These are phyloP conservation scores for Entomortierella lignicola DNA, from an alignment of 192 early-diverging fungal genomes.

Conservation along the genomic window DNA sequence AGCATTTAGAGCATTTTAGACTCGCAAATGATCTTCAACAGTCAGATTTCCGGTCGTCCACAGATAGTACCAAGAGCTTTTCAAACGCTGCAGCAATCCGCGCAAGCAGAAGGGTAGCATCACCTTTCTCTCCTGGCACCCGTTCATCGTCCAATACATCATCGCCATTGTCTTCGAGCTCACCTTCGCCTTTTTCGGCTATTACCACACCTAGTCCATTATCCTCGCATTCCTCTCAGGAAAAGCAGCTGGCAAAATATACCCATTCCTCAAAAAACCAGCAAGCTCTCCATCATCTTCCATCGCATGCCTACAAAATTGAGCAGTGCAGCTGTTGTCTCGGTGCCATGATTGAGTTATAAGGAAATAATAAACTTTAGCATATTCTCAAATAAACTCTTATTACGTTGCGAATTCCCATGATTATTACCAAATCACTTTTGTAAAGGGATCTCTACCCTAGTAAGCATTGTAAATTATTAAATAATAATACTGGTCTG, in stretches of 20 bases:
- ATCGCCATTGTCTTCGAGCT: neutral
- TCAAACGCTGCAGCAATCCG: slow-evolving; percentile 18
- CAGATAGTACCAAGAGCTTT: neutral
- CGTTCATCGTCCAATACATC: neutral
- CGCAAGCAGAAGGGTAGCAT: slow-evolving; percentile 24
- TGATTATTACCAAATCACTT: no score
- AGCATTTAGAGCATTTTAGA: slow-evolving; percentile 37
- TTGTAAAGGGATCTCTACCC: no score
- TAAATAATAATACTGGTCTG: no score
- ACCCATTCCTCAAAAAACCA: slow-evolving; percentile 9
- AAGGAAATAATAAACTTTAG: neutral
- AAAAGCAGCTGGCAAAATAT: slow-evolving; percentile 8
- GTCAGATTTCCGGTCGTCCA: no score
- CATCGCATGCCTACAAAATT: slow-evolving; percentile 17
- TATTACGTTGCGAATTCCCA: no score
- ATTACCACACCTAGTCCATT: neutral
- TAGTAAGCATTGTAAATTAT: no score
- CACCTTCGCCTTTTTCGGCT: slow-evolving; percentile 1
- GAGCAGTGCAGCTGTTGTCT: slow-evolving; percentile 52
- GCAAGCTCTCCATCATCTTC: neutral
- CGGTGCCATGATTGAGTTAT: slow-evolving; percentile 38
- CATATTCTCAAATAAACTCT: no score
- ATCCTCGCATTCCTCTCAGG: neutral
- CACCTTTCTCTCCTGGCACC: slow-evolving; percentile 12
- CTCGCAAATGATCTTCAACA: slow-evolving; percentile 8